These are phyloP conservation scores for Rutstroemia sp. DNA, from an alignment of 2,329 filamentous ascomycete genomes.

Conservation along the genomic window DNA sequence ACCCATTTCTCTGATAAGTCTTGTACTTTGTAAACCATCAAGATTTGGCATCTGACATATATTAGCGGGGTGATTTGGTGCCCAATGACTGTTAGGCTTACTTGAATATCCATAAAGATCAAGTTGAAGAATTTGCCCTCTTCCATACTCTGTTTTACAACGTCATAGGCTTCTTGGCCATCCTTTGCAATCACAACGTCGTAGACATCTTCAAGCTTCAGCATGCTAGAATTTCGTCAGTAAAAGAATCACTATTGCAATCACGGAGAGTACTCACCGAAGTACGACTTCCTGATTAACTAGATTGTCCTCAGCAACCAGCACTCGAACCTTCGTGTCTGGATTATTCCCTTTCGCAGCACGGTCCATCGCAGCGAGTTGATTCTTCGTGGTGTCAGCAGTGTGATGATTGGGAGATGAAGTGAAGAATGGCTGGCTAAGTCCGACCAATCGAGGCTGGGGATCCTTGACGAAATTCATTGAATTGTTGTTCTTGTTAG, in stretches of 20 bases:
- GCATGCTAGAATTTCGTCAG: conserved; percentile 54
- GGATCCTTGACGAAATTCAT: conserved; percentile 48
- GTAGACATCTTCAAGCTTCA: conserved; percentile 72
- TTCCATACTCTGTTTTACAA: conserved; percentile 77
- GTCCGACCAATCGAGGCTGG: conserved; percentile 71
- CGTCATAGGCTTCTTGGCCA: conserved; percentile 79
- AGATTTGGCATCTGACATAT: conserved; percentile 75
- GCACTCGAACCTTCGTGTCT: conserved; percentile 63
- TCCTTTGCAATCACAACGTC: conserved; percentile 85
- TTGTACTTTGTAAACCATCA: conserved; percentile 80
- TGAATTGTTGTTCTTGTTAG: conserved; percentile 16
- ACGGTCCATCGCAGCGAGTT: conserved; percentile 57
- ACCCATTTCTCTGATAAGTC: conserved; percentile 76
- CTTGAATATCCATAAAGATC: conserved; percentile 88
- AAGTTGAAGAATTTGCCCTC: conserved; percentile 68
- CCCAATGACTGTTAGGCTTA: conserved; percentile 11
- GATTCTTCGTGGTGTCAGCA: conserved; percentile 39
- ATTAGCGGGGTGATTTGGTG: conserved; percentile 1
- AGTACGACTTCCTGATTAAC: conserved; percentile 55
- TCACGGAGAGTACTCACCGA: conserved; percentile 32
- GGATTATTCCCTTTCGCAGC: conserved; percentile 53
- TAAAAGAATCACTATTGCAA: conserved; percentile 35
- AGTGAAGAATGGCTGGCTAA: conserved; percentile 75
- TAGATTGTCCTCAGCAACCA: conserved; percentile 77
- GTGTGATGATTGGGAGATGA: conserved; percentile 13